Conservation (phyloP, 2,329 filamentous ascomycete genomes). For the Pseudovirgaria hyperparasitica region DNA sequence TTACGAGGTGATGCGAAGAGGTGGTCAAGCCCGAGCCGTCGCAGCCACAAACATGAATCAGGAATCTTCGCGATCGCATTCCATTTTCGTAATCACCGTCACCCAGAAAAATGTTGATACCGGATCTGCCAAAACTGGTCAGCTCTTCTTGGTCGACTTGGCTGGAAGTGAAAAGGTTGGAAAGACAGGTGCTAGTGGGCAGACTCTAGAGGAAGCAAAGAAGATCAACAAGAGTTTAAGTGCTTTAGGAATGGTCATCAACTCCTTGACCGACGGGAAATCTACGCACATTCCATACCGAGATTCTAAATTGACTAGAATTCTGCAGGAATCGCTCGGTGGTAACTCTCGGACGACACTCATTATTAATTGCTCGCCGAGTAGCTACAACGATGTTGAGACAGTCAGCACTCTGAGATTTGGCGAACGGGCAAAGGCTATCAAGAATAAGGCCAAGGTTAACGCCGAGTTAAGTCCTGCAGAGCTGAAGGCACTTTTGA, state of each 20-base stretch:
- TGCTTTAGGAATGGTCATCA: constrained; percentile 98
- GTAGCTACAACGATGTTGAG: constrained; percentile 94
- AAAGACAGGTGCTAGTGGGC: constrained; percentile 94
- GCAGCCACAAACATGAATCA: constrained; percentile 98
- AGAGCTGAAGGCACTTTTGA: constrained; percentile 85
- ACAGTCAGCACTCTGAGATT: constrained; percentile 87
- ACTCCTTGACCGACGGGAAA: constrained; percentile 91
- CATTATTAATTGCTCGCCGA: constrained; percentile 98
- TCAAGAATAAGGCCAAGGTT: constrained; percentile 99
- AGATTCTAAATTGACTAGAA: constrained; percentile 95
- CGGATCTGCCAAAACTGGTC: constrained; percentile 87
- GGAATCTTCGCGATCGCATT: constrained; percentile 95
- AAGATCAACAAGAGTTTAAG: constrained; percentile 99
- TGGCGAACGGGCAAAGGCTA: constrained; percentile 91
- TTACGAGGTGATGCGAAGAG: constrained; percentile 90
- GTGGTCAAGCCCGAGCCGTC: constrained; percentile 79
- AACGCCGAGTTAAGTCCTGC: constrained; percentile 94
- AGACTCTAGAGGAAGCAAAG: constrained; percentile 95
- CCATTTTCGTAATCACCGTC: constrained; percentile 93
- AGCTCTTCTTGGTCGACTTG: constrained; percentile 94
- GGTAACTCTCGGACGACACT: constrained; percentile 97
- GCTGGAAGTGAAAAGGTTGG: constrained; percentile 97
- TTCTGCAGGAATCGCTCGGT: constrained; percentile 91
- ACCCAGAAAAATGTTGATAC: constrained; percentile 97
- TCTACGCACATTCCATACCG: constrained; percentile 91